These are phyloP conservation scores for Trichophyton simii DNA, from an alignment of 2,329 filamentous ascomycete genomes.

Conservation along the genomic window DNA sequence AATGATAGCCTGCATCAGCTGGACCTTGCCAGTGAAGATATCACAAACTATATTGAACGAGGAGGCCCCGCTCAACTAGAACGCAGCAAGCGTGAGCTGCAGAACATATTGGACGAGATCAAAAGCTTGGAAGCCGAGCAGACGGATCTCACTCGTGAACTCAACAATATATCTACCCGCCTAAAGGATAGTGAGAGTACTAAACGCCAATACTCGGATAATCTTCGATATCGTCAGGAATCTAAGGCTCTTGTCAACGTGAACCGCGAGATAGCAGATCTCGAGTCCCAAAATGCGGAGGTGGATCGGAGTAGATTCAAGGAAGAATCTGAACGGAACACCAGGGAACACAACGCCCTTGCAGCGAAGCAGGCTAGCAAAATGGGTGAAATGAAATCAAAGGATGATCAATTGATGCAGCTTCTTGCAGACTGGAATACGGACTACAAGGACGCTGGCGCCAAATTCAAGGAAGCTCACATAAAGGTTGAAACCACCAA, in stretches of 20 bases:
- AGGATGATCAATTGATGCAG: constrained; percentile 65
- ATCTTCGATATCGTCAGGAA: constrained; percentile 71
- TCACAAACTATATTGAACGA: constrained; percentile 63
- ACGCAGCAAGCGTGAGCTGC: constrained; percentile 56
- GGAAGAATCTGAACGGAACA: constrained; percentile 54
- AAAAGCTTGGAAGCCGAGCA: constrained; percentile 55
- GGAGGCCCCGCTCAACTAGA: constrained; percentile 62
- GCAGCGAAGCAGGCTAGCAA: constrained; percentile 61
- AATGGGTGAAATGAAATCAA: constrained; percentile 67
- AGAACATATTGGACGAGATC: constrained; percentile 54
- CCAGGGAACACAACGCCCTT: constrained; percentile 55
- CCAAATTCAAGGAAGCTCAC: constrained; percentile 72
- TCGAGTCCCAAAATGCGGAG: constrained; percentile 68
- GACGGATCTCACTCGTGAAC: constrained; percentile 50
- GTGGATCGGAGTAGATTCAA: constrained; percentile 68
- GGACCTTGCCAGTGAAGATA: constrained; percentile 60
- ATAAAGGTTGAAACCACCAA: constrained; percentile 86
- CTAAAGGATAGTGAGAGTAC: constrained; percentile 68
- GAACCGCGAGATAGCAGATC: constrained; percentile 54
- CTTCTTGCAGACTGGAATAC: constrained; percentile 69
- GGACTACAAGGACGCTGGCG: constrained; percentile 71
- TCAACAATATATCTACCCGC: constrained; percentile 66
- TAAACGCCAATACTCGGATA: constrained; percentile 78
- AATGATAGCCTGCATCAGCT: constrained; percentile 66
- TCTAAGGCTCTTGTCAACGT: constrained; percentile 56